Conservation (phyloP, 768 basidiomycete species). For the Lanmaoa rubissima region DNA sequence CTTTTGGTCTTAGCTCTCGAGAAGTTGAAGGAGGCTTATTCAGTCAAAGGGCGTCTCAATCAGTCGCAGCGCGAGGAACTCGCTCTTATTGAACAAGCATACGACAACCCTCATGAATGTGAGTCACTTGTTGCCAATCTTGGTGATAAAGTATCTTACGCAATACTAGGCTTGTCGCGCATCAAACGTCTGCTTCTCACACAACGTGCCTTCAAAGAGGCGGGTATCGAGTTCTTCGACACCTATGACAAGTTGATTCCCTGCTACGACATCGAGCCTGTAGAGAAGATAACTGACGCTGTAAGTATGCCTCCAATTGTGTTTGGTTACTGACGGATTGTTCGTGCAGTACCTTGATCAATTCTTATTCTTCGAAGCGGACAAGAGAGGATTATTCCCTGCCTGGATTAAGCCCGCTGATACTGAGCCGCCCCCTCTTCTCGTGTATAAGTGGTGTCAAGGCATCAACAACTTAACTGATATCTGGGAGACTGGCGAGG, state of each 20-base stretch:
- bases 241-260: constrained; percentile 98
- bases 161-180: constrained; percentile 70
- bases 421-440: constrained; percentile 92
- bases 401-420: constrained; percentile 99
- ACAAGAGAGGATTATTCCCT: constrained; percentile 97
- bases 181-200: constrained; percentile 97
- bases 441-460: constrained; percentile 99
- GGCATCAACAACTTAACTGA: constrained; percentile 99
- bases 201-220: constrained; percentile 97
- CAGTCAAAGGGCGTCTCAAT: constrained; percentile 95
- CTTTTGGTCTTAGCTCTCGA: constrained; percentile 94
- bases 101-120: constrained; percentile 99
- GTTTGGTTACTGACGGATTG: constrained; percentile 10
- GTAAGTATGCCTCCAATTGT: constrained; percentile 40
- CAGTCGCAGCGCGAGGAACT: constrained; percentile 98
- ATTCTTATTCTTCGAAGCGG: constrained; percentile 98
- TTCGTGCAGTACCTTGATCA: constrained; percentile 81
- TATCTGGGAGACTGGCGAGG: constrained; percentile 97
- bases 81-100: constrained; percentile 97
- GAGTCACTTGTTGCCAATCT: constrained; percentile 16
- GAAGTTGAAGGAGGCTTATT: constrained; percentile 98
- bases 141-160: constrained; percentile 2
- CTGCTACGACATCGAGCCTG: constrained; percentile 98
- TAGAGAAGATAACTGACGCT: constrained; percentile 99
- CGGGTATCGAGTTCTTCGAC: constrained; percentile 96